These are phyloP conservation scores for Saccharomycodes ludwigii DNA, from an alignment of 805 yeast species.

Conservation along the genomic window DNA sequence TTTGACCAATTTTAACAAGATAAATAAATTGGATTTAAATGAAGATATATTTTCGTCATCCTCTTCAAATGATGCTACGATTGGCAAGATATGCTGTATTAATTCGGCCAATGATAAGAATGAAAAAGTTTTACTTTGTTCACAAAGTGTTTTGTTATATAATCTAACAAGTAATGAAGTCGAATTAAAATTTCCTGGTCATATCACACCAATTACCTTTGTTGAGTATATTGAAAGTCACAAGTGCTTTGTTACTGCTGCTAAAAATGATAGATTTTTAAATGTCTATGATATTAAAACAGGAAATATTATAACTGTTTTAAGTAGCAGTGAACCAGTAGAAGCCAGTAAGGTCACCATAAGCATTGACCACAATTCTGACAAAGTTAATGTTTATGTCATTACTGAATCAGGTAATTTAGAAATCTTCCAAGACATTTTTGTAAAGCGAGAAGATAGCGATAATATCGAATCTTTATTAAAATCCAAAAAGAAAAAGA, in stretches of 20 bases:
- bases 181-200: slow-evolving; percentile 57
- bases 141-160: slow-evolving; percentile 51
- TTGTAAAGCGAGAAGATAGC: too few species aligned
- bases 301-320: slow-evolving; percentile 37
- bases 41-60: slow-evolving; percentile 1
- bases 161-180: slow-evolving; percentile 29
- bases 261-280: slow-evolving; percentile 70
- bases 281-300: slow-evolving; percentile 40
- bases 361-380: too few species aligned
- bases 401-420: slow-evolving; percentile 65
- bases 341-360: too few species aligned
- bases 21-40: too few species aligned
- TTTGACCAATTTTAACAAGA: slow-evolving; percentile 30
- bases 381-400: too few species aligned
- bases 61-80: slow-evolving; percentile 4
- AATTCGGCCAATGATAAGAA: slow-evolving; percentile 14
- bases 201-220: slow-evolving; percentile 53
- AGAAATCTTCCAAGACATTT: slow-evolving; percentile 60
- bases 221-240: slow-evolving; percentile 24
- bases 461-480: too few species aligned
- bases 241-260: slow-evolving; percentile 51
- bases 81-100: too few species aligned
- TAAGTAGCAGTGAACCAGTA: slow-evolving; percentile 57
- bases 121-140: slow-evolving; percentile 43
- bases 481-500: too few species aligned